Evolutionary conservation across 2,329 filamentous ascomycete species (phyloP).

Genomic region (Reticulascus tulasneorum): DNA sequence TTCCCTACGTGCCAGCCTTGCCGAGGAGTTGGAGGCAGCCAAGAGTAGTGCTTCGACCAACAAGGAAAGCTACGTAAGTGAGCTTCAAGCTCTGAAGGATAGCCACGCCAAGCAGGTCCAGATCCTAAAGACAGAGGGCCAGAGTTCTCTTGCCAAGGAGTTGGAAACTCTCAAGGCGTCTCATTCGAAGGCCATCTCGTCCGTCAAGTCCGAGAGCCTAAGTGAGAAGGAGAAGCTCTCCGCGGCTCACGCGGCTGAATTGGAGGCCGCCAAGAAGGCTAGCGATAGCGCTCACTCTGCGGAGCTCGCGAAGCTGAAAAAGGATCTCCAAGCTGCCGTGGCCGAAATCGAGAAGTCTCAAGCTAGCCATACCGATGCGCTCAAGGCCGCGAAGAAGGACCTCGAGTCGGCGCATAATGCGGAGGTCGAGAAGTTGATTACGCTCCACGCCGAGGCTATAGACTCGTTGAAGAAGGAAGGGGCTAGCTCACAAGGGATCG

Average conservation of each 20-base stretch:
- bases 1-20: constrained; percentile 52
- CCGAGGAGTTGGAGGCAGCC: constrained; percentile 54
- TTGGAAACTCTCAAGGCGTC: constrained; percentile 37
- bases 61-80: constrained; percentile 41
- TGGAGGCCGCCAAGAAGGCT: constrained; percentile 30
- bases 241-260: constrained; percentile 31
- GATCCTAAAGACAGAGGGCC: constrained; percentile 37
- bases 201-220: constrained; percentile 36
- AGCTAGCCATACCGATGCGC: constrained; percentile 36
- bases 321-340: constrained; percentile 26
- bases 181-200: constrained; percentile 38
- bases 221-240: constrained; percentile 32
- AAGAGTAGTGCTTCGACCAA: constrained; percentile 49
- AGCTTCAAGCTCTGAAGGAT: constrained; percentile 51
- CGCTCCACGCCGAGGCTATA: constrained; percentile 36
- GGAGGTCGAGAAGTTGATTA: constrained; percentile 44
- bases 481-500: constrained; percentile 33
- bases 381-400: constrained; percentile 41
- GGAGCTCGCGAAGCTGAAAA: constrained; percentile 31
- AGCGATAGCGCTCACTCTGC: constrained; percentile 28
- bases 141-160: constrained; percentile 33
- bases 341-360: constrained; percentile 31
- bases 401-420: constrained; percentile 41
- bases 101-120: constrained; percentile 49
- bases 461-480: constrained; percentile 36